Base-by-base conservation (phyloP, 2,329 filamentous ascomycete species). In the Exophiala phaeomuriformis region DNA sequence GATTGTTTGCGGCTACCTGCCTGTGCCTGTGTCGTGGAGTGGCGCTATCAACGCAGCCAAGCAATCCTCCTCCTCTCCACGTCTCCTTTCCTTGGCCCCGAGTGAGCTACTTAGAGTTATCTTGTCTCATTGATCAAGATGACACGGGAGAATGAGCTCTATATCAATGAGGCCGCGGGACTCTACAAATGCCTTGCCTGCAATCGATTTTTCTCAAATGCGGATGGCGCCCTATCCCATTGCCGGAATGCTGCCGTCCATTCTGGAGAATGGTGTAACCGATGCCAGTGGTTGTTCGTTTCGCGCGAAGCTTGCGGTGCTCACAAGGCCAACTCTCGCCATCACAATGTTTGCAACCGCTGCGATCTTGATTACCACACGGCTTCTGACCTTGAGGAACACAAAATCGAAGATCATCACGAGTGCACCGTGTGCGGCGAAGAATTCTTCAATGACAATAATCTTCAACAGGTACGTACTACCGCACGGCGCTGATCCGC, bases 381-480 rank as follows among this genome's bases (percentile, higher is more conserved):
- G 8, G 7, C 5, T 3, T 36, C 29, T 5, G 30, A 49, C 7
- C 49, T 61, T n/a, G 47, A 36, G n/a, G 10, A 35, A 7, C 59
- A 61, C 46, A 36, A 52, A 30, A 40, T 50, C 31, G 32, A 56
- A 4, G 36, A 46, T 8, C 59, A 61, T 47, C 46, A 61, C 32
- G 12, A 39, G 45, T 63, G 60, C 28, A 30, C 19, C 4, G 37
- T 51, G 10, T 64, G 61, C 48, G 52, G 40, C 30, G 9, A 29
- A 19, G 27, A 33, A 5, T 64, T 63, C 46, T 5, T 31, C 5
- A 52, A 56, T 27, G 44, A 52, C 28, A 62, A 64, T 44, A 49
- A 62, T 44, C 44, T 49, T 9, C 40, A 52, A 19, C 60, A 63
- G 60, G 62, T 61, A 51, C 43, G 42, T 61, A 51, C 43, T 37